Base-by-base conservation (phyloP, 805 yeast species). In the Suhomyces kilbournensis region DNA sequence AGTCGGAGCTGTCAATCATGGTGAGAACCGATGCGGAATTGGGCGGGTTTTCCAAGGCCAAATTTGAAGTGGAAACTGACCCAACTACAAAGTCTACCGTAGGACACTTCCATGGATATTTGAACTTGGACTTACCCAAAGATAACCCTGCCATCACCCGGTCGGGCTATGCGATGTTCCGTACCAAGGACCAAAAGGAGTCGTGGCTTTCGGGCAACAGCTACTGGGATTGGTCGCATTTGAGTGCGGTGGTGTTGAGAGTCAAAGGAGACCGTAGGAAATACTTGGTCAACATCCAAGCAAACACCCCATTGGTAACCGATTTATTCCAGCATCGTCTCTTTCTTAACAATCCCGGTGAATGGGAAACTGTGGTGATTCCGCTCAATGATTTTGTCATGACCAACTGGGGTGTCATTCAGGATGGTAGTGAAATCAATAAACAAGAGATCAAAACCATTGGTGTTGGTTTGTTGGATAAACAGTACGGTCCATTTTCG, bases 271-370 rank as follows among this genome's bases (percentile, higher is more conserved):
- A 86, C 64, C 73, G 81, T 53, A 72, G 96, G 52, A 85, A 85
- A 67, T 90, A 87, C 67, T 80, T 86, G 67, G 84, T 90, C 44
- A 90, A 90, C 62, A 77, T 90, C 48, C 96, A 90, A 70, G 85
- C 93, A 10, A 90, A 88, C 61, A 82, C 90, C 1, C 86, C 92
- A 30, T 79, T 86, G 54, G 79, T 83, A 7, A 86, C 93, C 1
- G 96, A 90, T 67, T 71, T 90, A 56, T 90, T 83, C 68, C 96
- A 90, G 68, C 96, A 90, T 67, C 70, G 96, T 20, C 72, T 90
- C 56, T 90, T 88, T 60, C 70, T 87, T 57, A 81, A 82, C 58
- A 79, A 75, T 40, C 90, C 89, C 4, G 89, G 90, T 2, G 76
- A 82, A 55, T 89, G 96, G 96, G 94, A 90, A 64, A 86, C 90